These are phyloP conservation scores for Dactylonectria estremocensis DNA, from an alignment of 2,329 filamentous ascomycete species.

Conservation along the genomic window DNA sequence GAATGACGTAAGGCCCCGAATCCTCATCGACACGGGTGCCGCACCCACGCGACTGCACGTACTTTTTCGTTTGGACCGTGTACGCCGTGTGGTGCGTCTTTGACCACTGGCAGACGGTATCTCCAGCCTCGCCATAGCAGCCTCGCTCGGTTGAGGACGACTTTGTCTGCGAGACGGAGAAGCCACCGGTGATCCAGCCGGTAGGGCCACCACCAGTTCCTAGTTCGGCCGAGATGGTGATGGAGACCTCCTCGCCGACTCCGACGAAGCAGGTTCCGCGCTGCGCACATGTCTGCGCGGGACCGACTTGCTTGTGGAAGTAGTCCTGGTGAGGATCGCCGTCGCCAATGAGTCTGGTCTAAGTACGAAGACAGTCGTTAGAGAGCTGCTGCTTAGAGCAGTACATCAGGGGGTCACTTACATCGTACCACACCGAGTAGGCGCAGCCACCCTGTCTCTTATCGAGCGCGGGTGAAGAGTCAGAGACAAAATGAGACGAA, in stretches of 20 bases:
- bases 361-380: background rate
- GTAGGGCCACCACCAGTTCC: background rate
- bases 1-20: constrained; percentile 2
- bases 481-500: background rate
- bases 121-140: background rate
- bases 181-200: constrained; percentile 3
- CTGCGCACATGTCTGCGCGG: background rate
- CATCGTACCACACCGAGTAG: background rate
- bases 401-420: background rate
- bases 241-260: background rate
- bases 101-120: background rate
- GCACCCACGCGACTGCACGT: background rate
- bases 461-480: background rate
- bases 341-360: background rate
- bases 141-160: background rate
- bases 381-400: background rate
- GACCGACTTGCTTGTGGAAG: background rate
- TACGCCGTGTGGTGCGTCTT: constrained; percentile 5
- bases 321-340: constrained; percentile 3
- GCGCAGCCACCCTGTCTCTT: background rate
- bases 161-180: background rate
- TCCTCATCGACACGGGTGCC: background rate
- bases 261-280: background rate
- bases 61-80: background rate
- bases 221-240: background rate